Base-by-base conservation (phyloP, 257 asterid species). In the Solanum microdontum region DNA sequence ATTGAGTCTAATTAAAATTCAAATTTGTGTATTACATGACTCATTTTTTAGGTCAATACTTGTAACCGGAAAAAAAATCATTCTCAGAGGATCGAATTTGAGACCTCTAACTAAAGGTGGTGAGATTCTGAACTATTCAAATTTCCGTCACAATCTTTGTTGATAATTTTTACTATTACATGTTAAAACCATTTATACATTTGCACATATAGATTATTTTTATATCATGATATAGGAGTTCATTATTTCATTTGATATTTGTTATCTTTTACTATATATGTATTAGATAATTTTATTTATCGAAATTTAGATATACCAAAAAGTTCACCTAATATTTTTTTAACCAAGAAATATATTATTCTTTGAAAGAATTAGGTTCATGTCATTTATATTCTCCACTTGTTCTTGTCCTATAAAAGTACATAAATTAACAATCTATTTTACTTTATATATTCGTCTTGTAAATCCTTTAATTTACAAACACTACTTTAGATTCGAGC, bases 111-210 rank as follows among this genome's bases (percentile, higher is more conserved):
- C n/a, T 55, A 55, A 15, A 51, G 9, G 4, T 55, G 24, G 4
- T 7, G 64, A 7, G 11, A 55, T 55, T 19, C 0, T 19, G 4
- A 17, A 55, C 9, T 55, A 7, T 17, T 55, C 0, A 0, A 19
- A 51, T 51, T 51, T 0, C 9, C 9, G 3, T 17, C 10, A 55
- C n/a, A 17, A 55, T 55, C 2, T 17, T 55, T 55, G 0, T 55
- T 19, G 11, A 3, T 55, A 17, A 14, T 48, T 1, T 55, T 55
- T 55, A 55, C n/a, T 55, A 55, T 17, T 55, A 55, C 24, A 0
- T 55, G 64, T 17, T 55, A 55, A 55, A 55, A 55, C 2, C 64
- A 55, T 55, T 55, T 2, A 17, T 55, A 19, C 0, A 55, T 55
- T 55, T 55, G 64, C n/a, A 2, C n/a, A 17, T 55, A 55, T 55